Conservation (phyloP, 169 alveolate genomes). For the Cryptosporidium bovis region DNA sequence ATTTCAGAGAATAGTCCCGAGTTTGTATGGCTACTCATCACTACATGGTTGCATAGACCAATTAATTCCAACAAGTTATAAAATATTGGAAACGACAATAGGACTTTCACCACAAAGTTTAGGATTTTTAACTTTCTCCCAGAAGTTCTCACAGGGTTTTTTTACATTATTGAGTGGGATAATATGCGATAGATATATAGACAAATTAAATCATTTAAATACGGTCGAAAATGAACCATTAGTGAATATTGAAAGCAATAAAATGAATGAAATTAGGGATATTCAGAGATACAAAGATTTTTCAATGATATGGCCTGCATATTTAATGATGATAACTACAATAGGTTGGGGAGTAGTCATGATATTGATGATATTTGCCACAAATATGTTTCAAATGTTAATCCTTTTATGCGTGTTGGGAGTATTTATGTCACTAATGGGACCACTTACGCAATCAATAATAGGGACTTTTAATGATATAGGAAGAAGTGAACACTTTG, state of each 20-base stretch:
- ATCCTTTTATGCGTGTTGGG: slow-evolving; percentile 38
- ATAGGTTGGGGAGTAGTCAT: slow-evolving; percentile 69
- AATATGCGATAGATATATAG: slow-evolving; percentile 41
- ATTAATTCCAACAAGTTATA: slow-evolving; percentile 57
- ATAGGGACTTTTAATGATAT: slow-evolving; percentile 55
- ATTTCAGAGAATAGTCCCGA: slow-evolving; percentile 15
- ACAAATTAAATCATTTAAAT: background rate
- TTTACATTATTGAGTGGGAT: slow-evolving; percentile 53
- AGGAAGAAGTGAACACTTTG: slow-evolving; percentile 65
- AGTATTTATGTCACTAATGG: slow-evolving; percentile 51
- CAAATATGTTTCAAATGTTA: slow-evolving; percentile 34
- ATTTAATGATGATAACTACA: slow-evolving; percentile 66
- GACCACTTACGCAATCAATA: slow-evolving; percentile 67
- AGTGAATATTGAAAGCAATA: background rate
- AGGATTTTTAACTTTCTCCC: slow-evolving; percentile 62
- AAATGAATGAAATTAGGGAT: background rate
- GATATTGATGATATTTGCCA: slow-evolving; percentile 51
- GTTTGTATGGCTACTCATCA: slow-evolving; percentile 46
- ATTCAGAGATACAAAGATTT: slow-evolving; percentile 2
- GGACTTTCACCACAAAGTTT: slow-evolving; percentile 64
- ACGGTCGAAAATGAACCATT: background rate
- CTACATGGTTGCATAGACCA: slow-evolving; percentile 70
- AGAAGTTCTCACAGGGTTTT: slow-evolving; percentile 57
- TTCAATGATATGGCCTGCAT: slow-evolving; percentile 58
- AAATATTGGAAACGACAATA: slow-evolving; percentile 31